Percentiles rank a stretch among this genome's conserved stretches.
Conservation (phyloP, 257 asterid genomes). For the Solanum sejunctum region DNA sequence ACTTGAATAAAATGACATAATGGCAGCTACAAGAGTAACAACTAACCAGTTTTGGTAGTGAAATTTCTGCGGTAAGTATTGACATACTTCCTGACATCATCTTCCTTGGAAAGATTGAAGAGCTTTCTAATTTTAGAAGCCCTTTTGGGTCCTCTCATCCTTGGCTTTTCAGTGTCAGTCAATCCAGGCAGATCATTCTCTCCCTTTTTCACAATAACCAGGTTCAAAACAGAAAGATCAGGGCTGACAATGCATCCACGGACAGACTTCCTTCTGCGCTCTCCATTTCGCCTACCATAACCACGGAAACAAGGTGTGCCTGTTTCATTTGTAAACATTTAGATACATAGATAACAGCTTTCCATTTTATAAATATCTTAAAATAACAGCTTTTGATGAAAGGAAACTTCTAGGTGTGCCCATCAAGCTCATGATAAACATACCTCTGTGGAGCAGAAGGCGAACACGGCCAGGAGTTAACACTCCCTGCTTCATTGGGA, state of each 20-base stretch:
- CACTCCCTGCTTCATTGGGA: conserved; percentile 5
- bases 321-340: background rate
- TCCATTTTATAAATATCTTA: background rate
- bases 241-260: conserved; percentile 7
- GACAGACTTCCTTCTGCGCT: conserved; percentile 4
- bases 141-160: conserved; percentile 5
- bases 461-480: conserved; percentile 5
- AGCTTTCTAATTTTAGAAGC: conserved; percentile 1
- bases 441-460: background rate
- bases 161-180: conserved; percentile 2
- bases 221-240: conserved; percentile 6
- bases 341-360: background rate
- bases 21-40: background rate
- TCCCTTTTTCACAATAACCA: conserved; percentile 1
- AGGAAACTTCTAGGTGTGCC: background rate
- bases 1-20: background rate
- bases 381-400: background rate
- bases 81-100: conserved; percentile 2
- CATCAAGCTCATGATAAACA: background rate
- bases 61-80: background rate
- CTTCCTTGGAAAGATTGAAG: conserved; percentile 1
- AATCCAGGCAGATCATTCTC: conserved; percentile 2
- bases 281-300: background rate
- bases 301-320: conserved; percentile 3
- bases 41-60: background rate